Evolutionary conservation across 306 rosid genomes (phyloP), one percentile per base, ranked within the genome.

Genomic region (Medicago ruthenica): DNA sequence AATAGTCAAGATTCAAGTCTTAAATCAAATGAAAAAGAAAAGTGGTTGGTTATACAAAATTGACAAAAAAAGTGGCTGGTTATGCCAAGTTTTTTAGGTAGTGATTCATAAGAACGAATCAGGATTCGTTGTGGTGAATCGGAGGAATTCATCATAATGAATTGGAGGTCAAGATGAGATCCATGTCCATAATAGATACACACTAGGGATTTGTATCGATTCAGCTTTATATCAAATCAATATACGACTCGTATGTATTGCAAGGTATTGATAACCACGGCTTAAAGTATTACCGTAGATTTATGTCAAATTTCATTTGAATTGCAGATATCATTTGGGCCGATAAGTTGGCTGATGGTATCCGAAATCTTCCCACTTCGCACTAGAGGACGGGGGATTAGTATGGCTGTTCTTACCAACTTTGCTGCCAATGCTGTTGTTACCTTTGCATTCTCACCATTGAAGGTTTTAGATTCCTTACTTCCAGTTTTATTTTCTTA

Each of bases 341-440:
- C 97, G 13, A 92, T 95, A 79, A 95, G 98, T 79, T 95, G 98
- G 97, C 96, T 95, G 47, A 90, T 95, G 97, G 98, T 92, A 75
- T 95, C 98, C 1, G 96, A 92, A 85, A 76, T 95, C 67, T 95
- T 95, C 81, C 97, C 98, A 3, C 81, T 92, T 70, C 96, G 89
- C 63, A 90, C 97, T 4, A 92, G 98, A 87, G 98, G 97, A 75
- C 86, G 89, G 54, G 98, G 98, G 79, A 95, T 92, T 59, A 95
- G 99, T 78, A 93, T 95, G 48, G 96, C 99, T 53, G 97, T 92
- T 83, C 97, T 95, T 75, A 85, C 97, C 18, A 95, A 95, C 85
- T 95, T 95, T 5, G 99, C 96, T 51, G 83, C 99, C 24, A 92
- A 92, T 83, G 97, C 96, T 20, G 69, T 95, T 50, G 97, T 92